Evolutionary conservation across 805 yeast genomes (phyloP).

Genomic region (Candida andamanensis): DNA sequence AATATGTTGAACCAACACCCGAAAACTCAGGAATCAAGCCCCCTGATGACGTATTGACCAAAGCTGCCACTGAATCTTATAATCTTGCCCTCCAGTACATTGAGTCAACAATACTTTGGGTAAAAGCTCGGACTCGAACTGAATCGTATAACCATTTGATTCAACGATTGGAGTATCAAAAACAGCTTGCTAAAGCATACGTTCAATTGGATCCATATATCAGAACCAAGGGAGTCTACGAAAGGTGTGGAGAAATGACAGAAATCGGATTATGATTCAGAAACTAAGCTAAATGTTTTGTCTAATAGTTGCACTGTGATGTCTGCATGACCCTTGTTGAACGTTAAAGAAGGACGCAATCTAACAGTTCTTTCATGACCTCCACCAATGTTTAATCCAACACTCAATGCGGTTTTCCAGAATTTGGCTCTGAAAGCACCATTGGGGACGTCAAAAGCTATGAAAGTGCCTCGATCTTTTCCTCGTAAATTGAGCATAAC

Average conservation of each 20-base stretch:
- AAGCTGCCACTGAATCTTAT: slow-evolving; percentile 31
- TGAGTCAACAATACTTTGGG: slow-evolving; percentile 68
- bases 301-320: slow-evolving; percentile 37
- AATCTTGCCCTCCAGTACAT: slow-evolving; percentile 39
- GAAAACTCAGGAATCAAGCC: slow-evolving; percentile 34
- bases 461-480: slow-evolving; percentile 54
- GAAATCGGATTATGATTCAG: slow-evolving; percentile 4
- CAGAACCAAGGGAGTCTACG: slow-evolving; percentile 70
- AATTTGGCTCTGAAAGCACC: slow-evolving; percentile 52
- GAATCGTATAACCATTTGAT: slow-evolving; percentile 42
- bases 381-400: slow-evolving; percentile 77
- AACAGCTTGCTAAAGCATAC: slow-evolving; percentile 55
- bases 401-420: slow-evolving; percentile 48
- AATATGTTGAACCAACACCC: slow-evolving; percentile 53
- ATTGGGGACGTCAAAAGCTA: slow-evolving; percentile 53
- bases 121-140: slow-evolving; percentile 47
- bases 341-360: slow-evolving; percentile 61
- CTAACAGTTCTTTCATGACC: slow-evolving; percentile 74
- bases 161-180: slow-evolving; percentile 51
- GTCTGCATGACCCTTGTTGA: slow-evolving; percentile 57
- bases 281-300: slow-evolving; percentile 1
- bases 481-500: slow-evolving; percentile 55
- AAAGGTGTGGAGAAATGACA: slow-evolving; percentile 52
- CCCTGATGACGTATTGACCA: slow-evolving; percentile 31
- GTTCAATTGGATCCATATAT: slow-evolving; percentile 69